These are phyloP conservation scores for Dalbergia oliveri DNA, from an alignment of 306 rosid genomes.

Conservation along the genomic window DNA sequence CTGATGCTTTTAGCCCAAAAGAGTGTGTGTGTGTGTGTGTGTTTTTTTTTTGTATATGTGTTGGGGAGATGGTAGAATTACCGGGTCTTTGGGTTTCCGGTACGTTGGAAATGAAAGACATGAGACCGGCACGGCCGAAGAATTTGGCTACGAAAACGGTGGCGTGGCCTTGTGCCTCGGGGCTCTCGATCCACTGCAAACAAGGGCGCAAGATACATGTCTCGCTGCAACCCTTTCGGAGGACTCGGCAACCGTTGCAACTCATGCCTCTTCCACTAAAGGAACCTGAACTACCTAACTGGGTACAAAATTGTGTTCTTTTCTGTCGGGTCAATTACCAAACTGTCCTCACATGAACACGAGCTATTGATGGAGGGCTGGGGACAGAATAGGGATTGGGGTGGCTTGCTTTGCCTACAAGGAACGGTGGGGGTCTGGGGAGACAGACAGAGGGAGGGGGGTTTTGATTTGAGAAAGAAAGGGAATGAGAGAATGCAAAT, in stretches of 20 bases:
- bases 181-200: slow-evolving; percentile 86
- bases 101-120: slow-evolving; percentile 93
- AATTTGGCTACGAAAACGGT: slow-evolving; percentile 97
- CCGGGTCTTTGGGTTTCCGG: slow-evolving; percentile 89
- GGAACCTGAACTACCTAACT: background rate
- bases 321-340: background rate
- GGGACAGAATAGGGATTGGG: background rate
- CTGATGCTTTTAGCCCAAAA: no score
- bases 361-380: background rate
- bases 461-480: background rate
- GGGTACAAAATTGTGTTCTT: background rate
- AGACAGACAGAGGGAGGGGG: background rate
- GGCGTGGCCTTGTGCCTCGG: slow-evolving; percentile 95
- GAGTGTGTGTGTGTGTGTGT: background rate
- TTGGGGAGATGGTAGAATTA: slow-evolving; percentile 21
- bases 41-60: no score
- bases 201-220: slow-evolving; percentile 85
- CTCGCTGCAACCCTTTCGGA: slow-evolving; percentile 97
- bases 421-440: background rate
- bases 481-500: slow-evolving; percentile 36
- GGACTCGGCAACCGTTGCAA: slow-evolving; percentile 99
- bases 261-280: slow-evolving; percentile 59
- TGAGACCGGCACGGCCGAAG: slow-evolving; percentile 98
- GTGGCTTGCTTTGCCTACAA: background rate
- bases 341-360: slow-evolving; percentile 43